Percentiles rank a stretch among this genome's conserved stretches.
Evolutionary conservation across 257 asterid genomes (phyloP).

Genomic region (Nicotiana benthamiana): DNA sequence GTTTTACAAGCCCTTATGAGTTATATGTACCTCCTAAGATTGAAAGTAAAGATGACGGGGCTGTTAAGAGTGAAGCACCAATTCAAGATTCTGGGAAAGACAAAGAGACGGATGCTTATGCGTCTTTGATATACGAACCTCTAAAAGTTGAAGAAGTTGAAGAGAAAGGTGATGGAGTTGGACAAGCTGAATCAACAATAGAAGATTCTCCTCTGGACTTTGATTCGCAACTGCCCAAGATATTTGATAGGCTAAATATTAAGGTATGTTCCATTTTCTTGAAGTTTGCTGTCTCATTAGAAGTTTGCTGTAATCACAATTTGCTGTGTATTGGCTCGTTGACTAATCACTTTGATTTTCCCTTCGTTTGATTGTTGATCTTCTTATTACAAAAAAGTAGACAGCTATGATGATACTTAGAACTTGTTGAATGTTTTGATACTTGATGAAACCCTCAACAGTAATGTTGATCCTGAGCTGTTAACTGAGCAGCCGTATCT

Average conservation of each 20-base stretch:
- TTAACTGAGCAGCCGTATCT: conserved; percentile 22
- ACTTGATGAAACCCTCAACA: not conserved
- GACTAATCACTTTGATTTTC: not conserved
- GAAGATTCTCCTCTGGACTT: conserved; percentile 14
- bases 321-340: not conserved
- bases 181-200: conserved; percentile 11
- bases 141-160: not conserved
- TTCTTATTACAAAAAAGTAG: not conserved
- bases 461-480: conserved; percentile 9
- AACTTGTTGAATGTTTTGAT: conserved; percentile 14
- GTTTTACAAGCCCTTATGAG: conserved; percentile 4
- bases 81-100: not conserved
- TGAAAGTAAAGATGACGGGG: conserved; percentile 5
- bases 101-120: not conserved
- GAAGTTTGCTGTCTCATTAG: not conserved
- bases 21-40: not conserved
- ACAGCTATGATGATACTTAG: conserved; percentile 17
- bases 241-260: conserved; percentile 21
- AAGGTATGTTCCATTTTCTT: conserved; percentile 18
- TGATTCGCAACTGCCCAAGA: conserved; percentile 2
- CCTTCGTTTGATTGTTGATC: not conserved
- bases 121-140: not conserved
- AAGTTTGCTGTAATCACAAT: not conserved
- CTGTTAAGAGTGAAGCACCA: conserved; percentile 1
- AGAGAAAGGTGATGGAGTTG: conserved; percentile 9